Percentiles rank a stretch among this genome's conserved stretches.
These are phyloP conservation scores for Syzygium syzygioides DNA, from an alignment of 441 rosid genomes.

Conservation along the genomic window DNA sequence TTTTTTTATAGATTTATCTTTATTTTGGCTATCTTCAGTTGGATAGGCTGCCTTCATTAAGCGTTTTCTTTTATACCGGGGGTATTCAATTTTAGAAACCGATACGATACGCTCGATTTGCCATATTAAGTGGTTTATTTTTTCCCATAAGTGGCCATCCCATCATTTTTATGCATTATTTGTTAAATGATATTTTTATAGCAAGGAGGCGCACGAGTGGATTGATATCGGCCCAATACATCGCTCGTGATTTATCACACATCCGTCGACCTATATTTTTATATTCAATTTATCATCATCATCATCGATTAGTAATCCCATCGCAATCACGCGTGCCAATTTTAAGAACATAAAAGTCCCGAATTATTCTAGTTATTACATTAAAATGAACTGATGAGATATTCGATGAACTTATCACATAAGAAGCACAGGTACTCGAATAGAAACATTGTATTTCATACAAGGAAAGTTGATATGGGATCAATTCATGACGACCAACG, in stretches of 20 bases:
- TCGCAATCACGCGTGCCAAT: accelerated
- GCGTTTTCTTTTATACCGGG: not conserved
- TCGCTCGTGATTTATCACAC: not conserved
- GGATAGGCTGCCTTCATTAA: not conserved
- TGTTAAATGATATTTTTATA: not conserved
- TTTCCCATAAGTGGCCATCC: not conserved
- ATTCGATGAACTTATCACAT: not conserved
- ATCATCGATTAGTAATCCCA: not conserved
- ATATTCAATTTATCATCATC: not conserved
- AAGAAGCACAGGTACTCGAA: not conserved
- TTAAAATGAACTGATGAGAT: not conserved
- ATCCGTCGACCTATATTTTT: not conserved
- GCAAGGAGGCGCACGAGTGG: not conserved
- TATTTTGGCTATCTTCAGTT: not conserved
- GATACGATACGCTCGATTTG: not conserved
- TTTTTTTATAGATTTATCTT: not conserved
- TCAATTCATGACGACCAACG: too few species aligned
- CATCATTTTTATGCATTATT: not conserved
- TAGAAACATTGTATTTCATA: not conserved
- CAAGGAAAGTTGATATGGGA: not conserved
- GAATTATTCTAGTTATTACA: not conserved
- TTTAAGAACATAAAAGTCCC: not conserved
- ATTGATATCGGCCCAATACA: not conserved
- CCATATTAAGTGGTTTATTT: not conserved
- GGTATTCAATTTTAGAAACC: not conserved